Conservation (phyloP, 371 early-diverging fungal species). For the Actinomortierella ambigua region DNA sequence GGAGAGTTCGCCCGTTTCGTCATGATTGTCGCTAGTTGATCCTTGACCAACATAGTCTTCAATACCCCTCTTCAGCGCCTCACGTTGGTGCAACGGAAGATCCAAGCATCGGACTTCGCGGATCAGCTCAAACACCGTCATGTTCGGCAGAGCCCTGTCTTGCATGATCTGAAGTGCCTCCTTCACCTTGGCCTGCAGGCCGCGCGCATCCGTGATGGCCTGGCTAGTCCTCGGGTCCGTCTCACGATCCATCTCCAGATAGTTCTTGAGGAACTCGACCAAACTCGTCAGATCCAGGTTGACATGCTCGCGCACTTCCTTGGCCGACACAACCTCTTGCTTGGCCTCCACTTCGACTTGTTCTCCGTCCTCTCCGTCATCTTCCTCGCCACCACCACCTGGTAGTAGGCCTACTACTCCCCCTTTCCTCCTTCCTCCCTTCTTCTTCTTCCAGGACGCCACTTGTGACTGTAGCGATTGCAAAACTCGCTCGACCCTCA, state of each 20-base stretch:
- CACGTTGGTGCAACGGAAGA: too few relatives aligned
- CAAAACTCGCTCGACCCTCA: constrained; percentile 13
- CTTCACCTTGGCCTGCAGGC: constrained; percentile 7
- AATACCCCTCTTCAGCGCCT: too few relatives aligned
- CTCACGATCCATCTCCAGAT: constrained; percentile 11
- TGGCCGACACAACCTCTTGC: neutral
- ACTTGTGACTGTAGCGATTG: constrained; percentile 7
- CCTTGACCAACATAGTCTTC: too few relatives aligned
- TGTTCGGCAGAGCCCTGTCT: neutral
- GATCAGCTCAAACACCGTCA: too few relatives aligned
- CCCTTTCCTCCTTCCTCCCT: too few relatives aligned
- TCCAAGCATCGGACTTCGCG: too few relatives aligned
- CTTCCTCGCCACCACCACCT: constrained; percentile 6
- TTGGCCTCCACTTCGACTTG: constrained; percentile 11
- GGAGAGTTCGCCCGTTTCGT: too few relatives aligned
- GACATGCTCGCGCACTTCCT: constrained; percentile 9
- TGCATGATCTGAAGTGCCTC: constrained; percentile 14
- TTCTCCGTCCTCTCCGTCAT: constrained; percentile 13
- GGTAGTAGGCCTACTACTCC: too few relatives aligned
- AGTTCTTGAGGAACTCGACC: constrained; percentile 4
- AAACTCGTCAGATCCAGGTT: constrained; percentile 13
- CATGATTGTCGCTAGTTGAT: too few relatives aligned
- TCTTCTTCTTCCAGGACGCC: constrained; percentile 18
- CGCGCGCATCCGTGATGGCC: neutral
- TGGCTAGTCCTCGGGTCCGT: neutral